Evolutionary conservation across 495 filamentous ascomycete species (phyloP).

Genomic region (Annulohypoxylon bovei): DNA sequence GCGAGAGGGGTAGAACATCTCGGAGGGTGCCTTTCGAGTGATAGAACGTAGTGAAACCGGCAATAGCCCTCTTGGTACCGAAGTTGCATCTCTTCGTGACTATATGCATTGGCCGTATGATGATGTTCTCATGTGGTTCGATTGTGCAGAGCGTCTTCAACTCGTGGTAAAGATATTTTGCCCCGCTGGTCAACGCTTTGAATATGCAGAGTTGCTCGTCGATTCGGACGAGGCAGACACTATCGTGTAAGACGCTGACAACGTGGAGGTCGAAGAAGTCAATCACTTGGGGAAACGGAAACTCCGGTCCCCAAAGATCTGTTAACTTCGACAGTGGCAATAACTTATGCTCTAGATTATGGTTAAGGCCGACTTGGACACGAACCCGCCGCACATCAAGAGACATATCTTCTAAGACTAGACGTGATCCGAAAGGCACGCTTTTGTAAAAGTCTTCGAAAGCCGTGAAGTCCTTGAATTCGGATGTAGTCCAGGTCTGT

Average conservation of each 20-base stretch:
- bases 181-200: constrained; percentile 59
- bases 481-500: constrained; percentile 51
- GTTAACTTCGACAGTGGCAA: constrained; percentile 45
- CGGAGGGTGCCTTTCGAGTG: constrained; percentile 55
- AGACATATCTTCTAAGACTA: constrained; percentile 56
- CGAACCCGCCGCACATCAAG: constrained; percentile 50
- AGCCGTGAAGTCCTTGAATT: constrained; percentile 35
- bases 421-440: constrained; percentile 59
- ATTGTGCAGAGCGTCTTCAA: constrained; percentile 56
- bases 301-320: constrained; percentile 42
- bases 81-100: constrained; percentile 58
- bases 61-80: constrained; percentile 55
- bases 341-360: constrained; percentile 55
- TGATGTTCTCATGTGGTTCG: constrained; percentile 54
- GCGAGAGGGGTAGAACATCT: constrained; percentile 54
- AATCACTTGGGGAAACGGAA: constrained; percentile 46
- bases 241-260: constrained; percentile 57
- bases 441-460: constrained; percentile 47
- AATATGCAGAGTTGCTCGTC: constrained; percentile 53
- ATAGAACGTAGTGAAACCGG: constrained; percentile 58
- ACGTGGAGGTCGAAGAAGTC: constrained; percentile 55
- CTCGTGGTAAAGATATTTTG: constrained; percentile 60
- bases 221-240: constrained; percentile 56
- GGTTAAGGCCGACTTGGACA: constrained; percentile 52
- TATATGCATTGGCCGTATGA: constrained; percentile 53